A percentile compares a stretch with the other conserved stretches of the same genome.
These are phyloP conservation scores for Breviolum minutum DNA, from an alignment of 73 alveolate species.

Conservation along the genomic window DNA sequence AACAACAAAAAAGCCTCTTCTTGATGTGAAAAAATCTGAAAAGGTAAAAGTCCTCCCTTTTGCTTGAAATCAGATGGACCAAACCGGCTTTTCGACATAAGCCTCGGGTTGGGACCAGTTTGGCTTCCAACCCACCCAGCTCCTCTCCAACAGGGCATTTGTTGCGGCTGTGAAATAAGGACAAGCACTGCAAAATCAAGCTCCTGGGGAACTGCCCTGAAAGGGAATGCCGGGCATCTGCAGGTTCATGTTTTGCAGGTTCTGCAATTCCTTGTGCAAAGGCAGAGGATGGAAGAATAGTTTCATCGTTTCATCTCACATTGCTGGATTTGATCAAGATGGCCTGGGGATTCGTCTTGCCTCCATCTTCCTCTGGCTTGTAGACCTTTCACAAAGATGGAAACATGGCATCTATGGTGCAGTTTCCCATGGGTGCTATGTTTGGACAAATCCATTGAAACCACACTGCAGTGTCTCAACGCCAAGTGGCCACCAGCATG, in stretches of 20 bases:
- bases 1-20: no score
- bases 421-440: no score
- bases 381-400: conserved; percentile 25
- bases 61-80: no score
- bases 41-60: no score
- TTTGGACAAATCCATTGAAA: no score
- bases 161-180: no score
- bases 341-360: background rate
- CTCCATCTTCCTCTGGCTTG: conserved; percentile 84
- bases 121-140: conserved; percentile 56
- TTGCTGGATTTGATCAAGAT: background rate
- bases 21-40: no score
- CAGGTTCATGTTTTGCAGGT: conserved; percentile 39
- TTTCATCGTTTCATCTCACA: background rate
- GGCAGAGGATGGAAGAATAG: background rate
- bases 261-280: conserved; percentile 23
- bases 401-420: no score
- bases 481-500: conserved; percentile 80
- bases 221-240: conserved; percentile 44
- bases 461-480: no score
- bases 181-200: no score
- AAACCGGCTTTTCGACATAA: no score
- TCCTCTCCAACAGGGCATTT: background rate
- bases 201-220: conserved; percentile 45
- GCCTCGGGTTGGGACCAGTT: background rate